These are phyloP conservation scores for Paramarasmius palmivorus DNA, from an alignment of 1,284 basidiomycete species.

Conservation along the genomic window DNA sequence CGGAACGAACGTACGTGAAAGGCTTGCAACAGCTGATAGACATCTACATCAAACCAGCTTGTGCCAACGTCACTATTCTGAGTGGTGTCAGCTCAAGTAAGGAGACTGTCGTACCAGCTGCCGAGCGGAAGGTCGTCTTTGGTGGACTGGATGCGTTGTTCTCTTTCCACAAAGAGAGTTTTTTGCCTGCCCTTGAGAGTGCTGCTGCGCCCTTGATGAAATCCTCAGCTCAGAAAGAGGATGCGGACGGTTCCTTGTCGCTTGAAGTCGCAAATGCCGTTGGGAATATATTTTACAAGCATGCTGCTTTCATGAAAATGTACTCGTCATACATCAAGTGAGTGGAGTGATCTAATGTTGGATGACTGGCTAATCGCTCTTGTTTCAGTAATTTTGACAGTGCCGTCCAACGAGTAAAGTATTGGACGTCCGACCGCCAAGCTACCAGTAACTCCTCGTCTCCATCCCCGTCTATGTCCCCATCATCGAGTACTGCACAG, in stretches of 20 bases:
- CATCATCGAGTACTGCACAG: slow-evolving; percentile 61
- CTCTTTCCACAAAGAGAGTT: slow-evolving; percentile 90
- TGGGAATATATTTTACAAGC: slow-evolving; percentile 87
- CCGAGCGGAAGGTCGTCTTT: slow-evolving; percentile 92
- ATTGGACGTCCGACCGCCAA: slow-evolving; percentile 71
- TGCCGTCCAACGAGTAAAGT: slow-evolving; percentile 81
- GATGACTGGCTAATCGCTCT: slow-evolving; percentile 9
- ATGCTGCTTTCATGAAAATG: slow-evolving; percentile 96
- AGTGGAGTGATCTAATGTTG: slow-evolving; percentile 30
- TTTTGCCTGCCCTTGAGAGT: slow-evolving; percentile 85
- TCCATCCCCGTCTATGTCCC: slow-evolving; percentile 51
- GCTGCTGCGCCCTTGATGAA: slow-evolving; percentile 71
- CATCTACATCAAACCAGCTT: slow-evolving; percentile 91
- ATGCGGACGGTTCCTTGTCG: slow-evolving; percentile 75
- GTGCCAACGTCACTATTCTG: slow-evolving; percentile 69
- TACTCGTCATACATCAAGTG: slow-evolving; percentile 97
- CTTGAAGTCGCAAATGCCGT: slow-evolving; percentile 78
- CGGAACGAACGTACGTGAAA: slow-evolving; percentile 94
- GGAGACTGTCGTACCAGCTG: slow-evolving; percentile 83
- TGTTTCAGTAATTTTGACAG: slow-evolving; percentile 84
- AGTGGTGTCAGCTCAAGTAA: slow-evolving; percentile 69
- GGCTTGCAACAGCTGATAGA: slow-evolving; percentile 91
- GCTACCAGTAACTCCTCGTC: slow-evolving; percentile 33
- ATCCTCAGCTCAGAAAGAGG: slow-evolving; percentile 46
- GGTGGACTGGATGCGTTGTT: slow-evolving; percentile 89